Evolutionary conservation across 257 asterid genomes (phyloP).

Genomic region (Leonotis leonurus): DNA sequence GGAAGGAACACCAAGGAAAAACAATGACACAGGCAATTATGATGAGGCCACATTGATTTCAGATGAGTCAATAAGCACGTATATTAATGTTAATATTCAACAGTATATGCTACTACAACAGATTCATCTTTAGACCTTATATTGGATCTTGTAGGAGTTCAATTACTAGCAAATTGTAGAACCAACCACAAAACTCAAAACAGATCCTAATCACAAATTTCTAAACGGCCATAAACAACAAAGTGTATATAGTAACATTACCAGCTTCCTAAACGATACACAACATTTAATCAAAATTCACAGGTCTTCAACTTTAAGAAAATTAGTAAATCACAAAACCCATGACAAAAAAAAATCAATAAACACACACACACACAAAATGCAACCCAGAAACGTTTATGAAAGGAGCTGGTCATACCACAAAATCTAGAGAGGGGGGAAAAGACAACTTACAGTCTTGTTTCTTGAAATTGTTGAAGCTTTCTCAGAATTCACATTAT

Average conservation of each 20-base stretch:
- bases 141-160: background rate
- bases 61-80: background rate
- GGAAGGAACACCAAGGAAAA: background rate
- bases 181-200: background rate
- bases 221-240: background rate
- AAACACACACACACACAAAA: background rate
- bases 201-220: background rate
- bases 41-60: background rate
- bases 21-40: background rate
- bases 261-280: background rate
- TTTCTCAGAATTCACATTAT: constrained; percentile 23
- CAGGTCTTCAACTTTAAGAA: background rate
- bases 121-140: background rate
- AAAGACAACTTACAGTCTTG: constrained; percentile 25
- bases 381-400: background rate
- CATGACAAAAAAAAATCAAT: background rate
- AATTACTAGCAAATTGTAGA: background rate
- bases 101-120: background rate
- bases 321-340: background rate
- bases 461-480: constrained; percentile 23
- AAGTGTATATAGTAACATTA: background rate
- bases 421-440: background rate
- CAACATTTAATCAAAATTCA: background rate
- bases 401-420: background rate
- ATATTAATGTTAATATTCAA: background rate